phyloP scores from a whole-genome alignment of 257 asterid genomes.

The Schizonepeta tenuifolia region DNA sequence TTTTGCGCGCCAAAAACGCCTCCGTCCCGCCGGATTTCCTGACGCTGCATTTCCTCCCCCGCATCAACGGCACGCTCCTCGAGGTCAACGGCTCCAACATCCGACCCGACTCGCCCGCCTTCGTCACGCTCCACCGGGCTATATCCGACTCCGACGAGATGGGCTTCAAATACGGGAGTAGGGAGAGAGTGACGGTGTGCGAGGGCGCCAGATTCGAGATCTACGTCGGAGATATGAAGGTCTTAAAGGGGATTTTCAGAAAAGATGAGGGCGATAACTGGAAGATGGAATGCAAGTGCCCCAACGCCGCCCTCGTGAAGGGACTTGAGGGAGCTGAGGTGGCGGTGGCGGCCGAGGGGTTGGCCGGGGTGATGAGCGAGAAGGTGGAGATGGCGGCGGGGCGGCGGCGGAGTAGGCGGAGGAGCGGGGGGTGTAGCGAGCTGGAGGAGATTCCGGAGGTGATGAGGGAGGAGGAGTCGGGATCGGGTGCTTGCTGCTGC shows the following conservation, averaged over 20 bases:
- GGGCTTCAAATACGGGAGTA: constrained; percentile 44
- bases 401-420: constrained; percentile 38
- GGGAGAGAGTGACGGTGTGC: constrained; percentile 56
- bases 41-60: constrained; percentile 70
- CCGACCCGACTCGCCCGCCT: constrained; percentile 63
- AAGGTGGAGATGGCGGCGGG: constrained; percentile 48
- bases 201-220: constrained; percentile 73
- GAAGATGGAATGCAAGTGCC: constrained; percentile 64
- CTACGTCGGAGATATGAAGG: constrained; percentile 49
- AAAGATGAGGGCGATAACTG: constrained; percentile 55
- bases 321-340: constrained; percentile 53
- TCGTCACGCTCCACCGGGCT: constrained; percentile 68
- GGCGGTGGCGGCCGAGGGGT: constrained; percentile 59
- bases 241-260: constrained; percentile 63
- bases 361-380: constrained; percentile 36
- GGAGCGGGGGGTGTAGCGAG: constrained; percentile 33
- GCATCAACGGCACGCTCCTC: constrained; percentile 56
- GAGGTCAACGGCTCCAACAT: constrained; percentile 58
- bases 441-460: constrained; percentile 86
- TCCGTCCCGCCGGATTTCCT: constrained; percentile 39
- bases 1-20: constrained; percentile 21
- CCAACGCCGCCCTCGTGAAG: constrained; percentile 35
- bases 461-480: constrained; percentile 53
- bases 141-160: constrained; percentile 32
- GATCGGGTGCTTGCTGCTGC: constrained; percentile 48